Evolutionary conservation across 2,329 filamentous ascomycete species (phyloP), one percentile per base, ranked within the genome.

Genomic region (Alternaria alternata): DNA sequence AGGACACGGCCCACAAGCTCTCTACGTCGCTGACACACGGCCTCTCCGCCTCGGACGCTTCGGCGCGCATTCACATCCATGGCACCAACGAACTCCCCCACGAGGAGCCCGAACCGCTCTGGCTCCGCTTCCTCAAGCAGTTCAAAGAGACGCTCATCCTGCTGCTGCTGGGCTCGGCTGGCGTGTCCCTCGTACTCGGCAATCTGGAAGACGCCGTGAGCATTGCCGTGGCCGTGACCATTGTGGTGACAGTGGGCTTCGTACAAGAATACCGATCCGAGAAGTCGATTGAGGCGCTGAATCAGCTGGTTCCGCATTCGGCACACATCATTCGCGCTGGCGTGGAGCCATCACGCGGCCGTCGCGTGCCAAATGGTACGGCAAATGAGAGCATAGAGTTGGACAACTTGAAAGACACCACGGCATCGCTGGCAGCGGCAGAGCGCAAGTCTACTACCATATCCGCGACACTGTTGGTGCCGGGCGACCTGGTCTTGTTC

Each of bases 191-290:
- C 49, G 80, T 98, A 43, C 90, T 99, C 78, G 93, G 94, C 52
- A 99, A 99, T 75, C 89, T 90, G 75, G 94, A 98, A 71, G 96
- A 99, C 81, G 94, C 94, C 6, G 82, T 99, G 71, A 98, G 94
- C 79, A 99, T 99, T 74, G 91, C 94, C 0, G 89, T 97, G 32
- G 95, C 95, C 2, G 95, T 99, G 22, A 97, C 94, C 26, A 99
- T 99, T 69, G 95, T 99, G 6, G 94, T 99, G 24, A 91, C 91
- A 0, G 95, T 99, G 42, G 95, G 94, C 2, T 99, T 99, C 70
- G 88, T 98, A 53, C 95, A 99, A 77, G 95, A 99, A 80, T 99
- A 99, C 78, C 87, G 95, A 60, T 98, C 95, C 7, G 95, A 99
- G 77, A 96, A 99, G 80, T 98, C 94, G 3, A 88, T 99, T 67